Evolutionary conservation across 1,284 basidiomycete species (phyloP).

Genomic region (Naganishia cerealis): DNA sequence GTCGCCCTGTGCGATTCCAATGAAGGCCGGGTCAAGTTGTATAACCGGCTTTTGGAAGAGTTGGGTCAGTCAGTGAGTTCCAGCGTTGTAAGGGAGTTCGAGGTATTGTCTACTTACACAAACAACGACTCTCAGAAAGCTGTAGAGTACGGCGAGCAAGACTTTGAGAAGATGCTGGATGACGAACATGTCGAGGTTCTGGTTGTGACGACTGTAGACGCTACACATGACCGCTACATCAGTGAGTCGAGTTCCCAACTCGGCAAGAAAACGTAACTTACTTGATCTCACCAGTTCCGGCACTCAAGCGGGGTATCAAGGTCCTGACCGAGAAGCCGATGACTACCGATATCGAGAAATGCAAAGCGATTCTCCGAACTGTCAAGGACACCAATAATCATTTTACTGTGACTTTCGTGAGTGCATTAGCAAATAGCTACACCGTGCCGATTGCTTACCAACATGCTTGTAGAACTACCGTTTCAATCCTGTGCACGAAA

Average conservation of each 20-base stretch:
- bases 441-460: not conserved
- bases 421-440: slow-evolving; percentile 14
- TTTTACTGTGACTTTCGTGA: slow-evolving; percentile 57
- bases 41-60: slow-evolving; percentile 57
- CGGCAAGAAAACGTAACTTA: not conserved
- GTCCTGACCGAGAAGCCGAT: slow-evolving; percentile 63
- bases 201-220: slow-evolving; percentile 61
- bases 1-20: slow-evolving; percentile 62
- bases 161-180: slow-evolving; percentile 59
- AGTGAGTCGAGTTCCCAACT: slow-evolving; percentile 33
- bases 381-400: slow-evolving; percentile 54
- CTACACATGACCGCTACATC: slow-evolving; percentile 60
- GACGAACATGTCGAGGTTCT: slow-evolving; percentile 59
- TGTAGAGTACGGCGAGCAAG: slow-evolving; percentile 56
- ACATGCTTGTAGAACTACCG: slow-evolving; percentile 45
- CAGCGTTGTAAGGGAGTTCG: slow-evolving; percentile 40
- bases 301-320: slow-evolving; percentile 45
- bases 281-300: slow-evolving; percentile 38
- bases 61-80: slow-evolving; percentile 49
- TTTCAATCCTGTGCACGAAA: slow-evolving; percentile 62
- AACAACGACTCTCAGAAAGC: slow-evolving; percentile 37
- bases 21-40: slow-evolving; percentile 57
- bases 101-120: slow-evolving; percentile 3
- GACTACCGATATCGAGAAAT: slow-evolving; percentile 61
- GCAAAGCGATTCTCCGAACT: slow-evolving; percentile 57